Conservation (phyloP, 2,329 filamentous ascomycete species). For the Leptographium galeiforme region DNA sequence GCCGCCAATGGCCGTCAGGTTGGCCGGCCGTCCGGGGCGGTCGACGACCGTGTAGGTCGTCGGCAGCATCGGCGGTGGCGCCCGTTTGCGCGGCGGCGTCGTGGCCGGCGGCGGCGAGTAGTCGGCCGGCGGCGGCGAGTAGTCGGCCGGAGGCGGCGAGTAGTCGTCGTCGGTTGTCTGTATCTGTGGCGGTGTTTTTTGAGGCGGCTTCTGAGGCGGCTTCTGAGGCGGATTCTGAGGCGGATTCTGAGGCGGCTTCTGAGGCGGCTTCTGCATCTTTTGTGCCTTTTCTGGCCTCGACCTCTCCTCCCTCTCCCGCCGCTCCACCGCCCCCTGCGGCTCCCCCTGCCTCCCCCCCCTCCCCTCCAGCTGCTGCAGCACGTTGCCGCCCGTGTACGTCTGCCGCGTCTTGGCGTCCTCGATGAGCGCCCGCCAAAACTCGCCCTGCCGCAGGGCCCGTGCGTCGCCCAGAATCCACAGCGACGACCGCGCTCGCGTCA, state of each 20-base stretch:
- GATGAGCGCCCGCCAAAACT: conserved; percentile 83
- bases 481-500: conserved; percentile 92
- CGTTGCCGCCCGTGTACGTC: conserved; percentile 58
- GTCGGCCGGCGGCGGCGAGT: not conserved
- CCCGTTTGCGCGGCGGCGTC: conserved; percentile 2
- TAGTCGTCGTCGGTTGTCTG: too few species aligned
- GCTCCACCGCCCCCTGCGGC: not conserved
- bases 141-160: too few species aligned
- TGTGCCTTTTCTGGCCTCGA: not conserved
- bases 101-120: conserved; percentile 9
- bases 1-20: conserved; percentile 11
- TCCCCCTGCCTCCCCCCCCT: conserved; percentile 8
- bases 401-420: conserved; percentile 63
- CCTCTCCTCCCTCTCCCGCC: not conserved
- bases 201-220: not conserved
- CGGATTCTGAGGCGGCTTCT: not conserved
- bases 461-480: conserved; percentile 95
- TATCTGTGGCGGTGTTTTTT: not conserved
- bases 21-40: not conserved
- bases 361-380: conserved; percentile 34
- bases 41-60: conserved; percentile 9
- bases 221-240: not conserved
- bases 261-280: not conserved
- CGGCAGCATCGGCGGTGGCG: conserved; percentile 7
- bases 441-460: conserved; percentile 67